These are phyloP conservation scores for Didymella segeticola DNA, from an alignment of 2,329 filamentous ascomycete species.

Conservation along the genomic window DNA sequence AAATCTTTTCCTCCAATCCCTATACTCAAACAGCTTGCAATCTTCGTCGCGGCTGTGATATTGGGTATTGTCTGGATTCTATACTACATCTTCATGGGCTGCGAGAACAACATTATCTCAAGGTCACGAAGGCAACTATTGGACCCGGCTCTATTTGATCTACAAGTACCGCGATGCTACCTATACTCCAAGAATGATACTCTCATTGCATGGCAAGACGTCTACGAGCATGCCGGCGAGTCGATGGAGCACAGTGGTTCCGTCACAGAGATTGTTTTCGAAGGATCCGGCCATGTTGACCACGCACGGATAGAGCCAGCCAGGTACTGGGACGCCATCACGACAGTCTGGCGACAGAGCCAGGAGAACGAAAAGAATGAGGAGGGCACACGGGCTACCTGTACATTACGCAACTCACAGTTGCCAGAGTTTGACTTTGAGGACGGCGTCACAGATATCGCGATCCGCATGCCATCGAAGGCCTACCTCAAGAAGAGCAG, in stretches of 20 bases:
- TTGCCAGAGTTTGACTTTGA: conserved; percentile 11
- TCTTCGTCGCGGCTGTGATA: conserved; percentile 21
- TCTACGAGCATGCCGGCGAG: conserved; percentile 58
- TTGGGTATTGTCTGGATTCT: conserved; percentile 28
- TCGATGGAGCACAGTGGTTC: conserved; percentile 56
- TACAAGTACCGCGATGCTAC: conserved; percentile 56
- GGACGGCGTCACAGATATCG: not conserved
- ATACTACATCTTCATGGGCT: conserved; percentile 26
- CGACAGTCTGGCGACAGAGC: conserved; percentile 23
- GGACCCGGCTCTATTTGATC: conserved; percentile 25
- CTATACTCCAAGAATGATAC: conserved; percentile 64
- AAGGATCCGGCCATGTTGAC: conserved; percentile 64
- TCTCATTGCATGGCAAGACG: conserved; percentile 61
- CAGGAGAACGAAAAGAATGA: not conserved
- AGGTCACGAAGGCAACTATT: conserved; percentile 21
- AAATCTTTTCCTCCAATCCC: conserved; percentile 30
- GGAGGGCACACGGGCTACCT: not conserved
- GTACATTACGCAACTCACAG: not conserved
- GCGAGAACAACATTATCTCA: conserved; percentile 31
- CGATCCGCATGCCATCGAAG: not conserved
- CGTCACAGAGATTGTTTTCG: conserved; percentile 59
- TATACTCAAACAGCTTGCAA: conserved; percentile 22
- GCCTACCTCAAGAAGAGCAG: conserved; percentile 3
- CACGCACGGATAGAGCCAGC: conserved; percentile 63
- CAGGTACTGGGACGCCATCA: conserved; percentile 60